Conservation (phyloP, 2,329 filamentous ascomycete species). For the Talaromyces sp. region DNA sequence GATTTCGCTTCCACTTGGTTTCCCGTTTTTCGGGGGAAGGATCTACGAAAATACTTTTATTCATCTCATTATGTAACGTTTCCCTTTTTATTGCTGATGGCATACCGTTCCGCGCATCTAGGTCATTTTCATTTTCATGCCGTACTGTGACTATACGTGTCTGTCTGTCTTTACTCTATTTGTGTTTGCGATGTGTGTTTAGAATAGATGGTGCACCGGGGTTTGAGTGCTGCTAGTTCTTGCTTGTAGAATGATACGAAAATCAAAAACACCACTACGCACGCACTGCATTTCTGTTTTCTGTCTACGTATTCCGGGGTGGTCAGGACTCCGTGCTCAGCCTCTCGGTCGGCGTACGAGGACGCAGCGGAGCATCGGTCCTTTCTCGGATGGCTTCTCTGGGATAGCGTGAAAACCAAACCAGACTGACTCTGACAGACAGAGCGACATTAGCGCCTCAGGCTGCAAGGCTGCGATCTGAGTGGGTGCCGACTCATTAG, state of each 20-base stretch:
- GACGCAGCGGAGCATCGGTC: neutral
- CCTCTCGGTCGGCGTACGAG: neutral
- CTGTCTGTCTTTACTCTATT: neutral
- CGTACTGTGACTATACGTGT: slow-evolving; percentile 13
- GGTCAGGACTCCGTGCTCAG: neutral
- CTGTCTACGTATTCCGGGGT: neutral
- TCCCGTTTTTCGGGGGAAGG: slow-evolving; percentile 14
- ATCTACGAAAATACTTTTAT: slow-evolving; percentile 17
- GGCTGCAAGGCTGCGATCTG: neutral
- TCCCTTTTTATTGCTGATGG: neutral
- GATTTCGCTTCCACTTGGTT: slow-evolving; percentile 1
- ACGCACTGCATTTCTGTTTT: neutral
- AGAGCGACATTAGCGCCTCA: neutral
- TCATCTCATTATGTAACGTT: slow-evolving; percentile 4
- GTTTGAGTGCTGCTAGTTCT: slow-evolving; percentile 12
- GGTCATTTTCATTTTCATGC: slow-evolving; percentile 11
- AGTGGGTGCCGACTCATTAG: neutral
- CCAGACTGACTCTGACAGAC: too few species aligned
- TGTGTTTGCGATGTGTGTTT: slow-evolving; percentile 13
- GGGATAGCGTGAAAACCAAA: neutral
- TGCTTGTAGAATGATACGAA: slow-evolving; percentile 10
- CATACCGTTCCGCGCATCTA: slow-evolving; percentile 12
- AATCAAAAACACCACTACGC: slow-evolving; percentile 5
- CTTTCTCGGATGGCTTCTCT: neutral
- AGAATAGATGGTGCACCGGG: slow-evolving; percentile 19